Evolutionary conservation across 2,329 filamentous ascomycete species (phyloP).

Genomic region (Trichophyton benhamiae): DNA sequence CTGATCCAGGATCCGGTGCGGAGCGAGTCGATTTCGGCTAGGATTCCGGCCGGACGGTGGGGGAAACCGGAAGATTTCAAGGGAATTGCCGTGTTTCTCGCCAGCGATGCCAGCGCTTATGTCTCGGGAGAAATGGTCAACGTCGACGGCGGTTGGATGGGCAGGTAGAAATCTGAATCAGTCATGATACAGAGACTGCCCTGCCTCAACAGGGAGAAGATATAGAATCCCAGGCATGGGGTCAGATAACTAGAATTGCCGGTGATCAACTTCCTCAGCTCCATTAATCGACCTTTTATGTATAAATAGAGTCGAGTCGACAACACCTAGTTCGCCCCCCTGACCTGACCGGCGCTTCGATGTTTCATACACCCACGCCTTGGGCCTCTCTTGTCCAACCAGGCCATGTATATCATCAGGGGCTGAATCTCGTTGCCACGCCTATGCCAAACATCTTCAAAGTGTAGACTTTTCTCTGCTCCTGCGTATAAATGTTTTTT

Average conservation of each 20-base stretch:
- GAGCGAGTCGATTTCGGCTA: constrained; percentile 51
- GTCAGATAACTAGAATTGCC: too few relatives aligned
- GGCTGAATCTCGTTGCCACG: not conserved
- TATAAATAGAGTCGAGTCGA: not conserved
- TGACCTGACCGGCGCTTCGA: not conserved
- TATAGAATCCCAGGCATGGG: too few relatives aligned
- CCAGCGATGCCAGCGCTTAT: constrained; percentile 16
- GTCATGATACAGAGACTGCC: not conserved
- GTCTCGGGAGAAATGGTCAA: constrained; percentile 51
- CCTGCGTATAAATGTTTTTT: not conserved
- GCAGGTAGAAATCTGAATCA: constrained; percentile 40
- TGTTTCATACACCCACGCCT: not conserved
- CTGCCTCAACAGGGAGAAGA: too few relatives aligned
- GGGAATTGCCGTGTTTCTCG: constrained; percentile 15
- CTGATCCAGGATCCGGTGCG: constrained; percentile 60
- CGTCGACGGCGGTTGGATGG: constrained; percentile 92
- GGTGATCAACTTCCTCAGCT: not conserved
- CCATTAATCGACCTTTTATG: not conserved
- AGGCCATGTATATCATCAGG: not conserved
- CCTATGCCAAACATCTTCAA: not conserved
- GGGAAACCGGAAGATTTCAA: constrained; percentile 15
- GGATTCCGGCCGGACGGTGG: constrained; percentile 15
- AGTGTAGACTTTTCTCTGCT: not conserved
- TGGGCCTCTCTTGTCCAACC: not conserved
- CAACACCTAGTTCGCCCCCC: not conserved